A percentile compares a stretch with the other conserved stretches of the same genome.
Evolutionary conservation across 176 grass and related monocot genomes (phyloP).

Genomic region (Pharus latifolius): DNA sequence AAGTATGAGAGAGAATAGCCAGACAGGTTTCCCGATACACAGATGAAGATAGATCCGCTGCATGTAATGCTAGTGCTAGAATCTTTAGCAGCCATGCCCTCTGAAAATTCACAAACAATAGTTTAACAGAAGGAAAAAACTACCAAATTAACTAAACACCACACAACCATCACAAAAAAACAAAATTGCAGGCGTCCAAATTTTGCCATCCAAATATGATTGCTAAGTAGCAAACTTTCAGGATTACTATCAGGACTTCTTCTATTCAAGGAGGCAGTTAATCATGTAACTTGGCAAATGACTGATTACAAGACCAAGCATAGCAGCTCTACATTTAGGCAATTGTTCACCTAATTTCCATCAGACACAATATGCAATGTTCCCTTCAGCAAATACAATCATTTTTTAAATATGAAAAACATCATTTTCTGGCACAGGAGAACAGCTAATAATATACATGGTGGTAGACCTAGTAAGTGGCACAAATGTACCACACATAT

Average conservation of each 20-base stretch:
- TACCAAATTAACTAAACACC: background rate
- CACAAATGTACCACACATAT: background rate
- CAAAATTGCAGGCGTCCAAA: background rate
- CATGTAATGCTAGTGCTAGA: conserved; percentile 79
- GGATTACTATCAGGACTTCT: background rate
- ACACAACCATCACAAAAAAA: background rate
- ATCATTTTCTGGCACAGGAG: background rate
- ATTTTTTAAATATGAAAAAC: background rate
- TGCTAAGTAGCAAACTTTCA: background rate
- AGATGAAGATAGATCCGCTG: conserved; percentile 71
- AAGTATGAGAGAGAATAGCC: conserved; percentile 68
- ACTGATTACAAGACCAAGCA: background rate
- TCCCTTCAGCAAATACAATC: background rate
- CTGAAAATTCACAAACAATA: conserved; percentile 44
- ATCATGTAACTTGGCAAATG: no score
- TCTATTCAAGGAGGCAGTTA: background rate
- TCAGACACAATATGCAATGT: background rate
- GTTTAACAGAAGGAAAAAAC: conserved; percentile 9
- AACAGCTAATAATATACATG: no score
- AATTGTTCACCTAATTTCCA: background rate
- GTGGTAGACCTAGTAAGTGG: background rate
- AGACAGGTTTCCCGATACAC: conserved; percentile 62
- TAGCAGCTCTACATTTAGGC: background rate
- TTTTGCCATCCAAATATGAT: background rate
- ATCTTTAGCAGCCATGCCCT: conserved; percentile 93